phyloP scores from a whole-genome alignment of 495 filamentous ascomycete species.

The Penicillium turbatum region DNA sequence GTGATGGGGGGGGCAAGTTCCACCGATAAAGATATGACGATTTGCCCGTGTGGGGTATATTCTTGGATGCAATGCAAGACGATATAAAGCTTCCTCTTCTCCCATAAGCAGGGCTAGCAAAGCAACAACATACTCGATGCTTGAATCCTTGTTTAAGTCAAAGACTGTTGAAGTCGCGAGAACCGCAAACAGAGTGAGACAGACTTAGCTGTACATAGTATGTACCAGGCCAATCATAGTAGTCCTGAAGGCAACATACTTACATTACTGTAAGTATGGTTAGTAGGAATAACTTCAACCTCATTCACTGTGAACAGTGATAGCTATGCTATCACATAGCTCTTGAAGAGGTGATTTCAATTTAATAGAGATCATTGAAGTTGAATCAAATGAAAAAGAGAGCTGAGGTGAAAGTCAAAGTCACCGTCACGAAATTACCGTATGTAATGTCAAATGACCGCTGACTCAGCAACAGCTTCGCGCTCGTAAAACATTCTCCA shows the following conservation, averaged over 20 bases:
- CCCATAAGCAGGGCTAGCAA: background rate
- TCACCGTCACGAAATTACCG: constrained; percentile 1
- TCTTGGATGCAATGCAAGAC: background rate
- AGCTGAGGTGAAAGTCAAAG: background rate
- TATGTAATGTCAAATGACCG: background rate
- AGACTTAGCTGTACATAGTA: too few species aligned
- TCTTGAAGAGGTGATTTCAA: background rate
- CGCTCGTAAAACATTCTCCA: constrained; percentile 12
- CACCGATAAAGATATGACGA: constrained; percentile 13
- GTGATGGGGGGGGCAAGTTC: background rate
- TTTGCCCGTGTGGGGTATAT: constrained; percentile 14
- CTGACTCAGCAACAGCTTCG: constrained; percentile 10
- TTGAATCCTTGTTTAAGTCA: background rate
- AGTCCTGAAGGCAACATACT: too few species aligned
- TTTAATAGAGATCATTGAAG: too few species aligned
- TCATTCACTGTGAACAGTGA: background rate
- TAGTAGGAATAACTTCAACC: too few species aligned
- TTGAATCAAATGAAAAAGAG: background rate
- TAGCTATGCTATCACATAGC: background rate
- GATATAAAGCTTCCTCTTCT: background rate
- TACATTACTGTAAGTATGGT: too few species aligned
- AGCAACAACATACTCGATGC: too few species aligned
- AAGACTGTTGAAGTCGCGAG: background rate
- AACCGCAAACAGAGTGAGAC: too few species aligned
- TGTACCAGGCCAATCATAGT: too few species aligned